Evolutionary conservation across 2,329 filamentous ascomycete genomes (phyloP).

Genomic region (Cordyceps fumosorosea): DNA sequence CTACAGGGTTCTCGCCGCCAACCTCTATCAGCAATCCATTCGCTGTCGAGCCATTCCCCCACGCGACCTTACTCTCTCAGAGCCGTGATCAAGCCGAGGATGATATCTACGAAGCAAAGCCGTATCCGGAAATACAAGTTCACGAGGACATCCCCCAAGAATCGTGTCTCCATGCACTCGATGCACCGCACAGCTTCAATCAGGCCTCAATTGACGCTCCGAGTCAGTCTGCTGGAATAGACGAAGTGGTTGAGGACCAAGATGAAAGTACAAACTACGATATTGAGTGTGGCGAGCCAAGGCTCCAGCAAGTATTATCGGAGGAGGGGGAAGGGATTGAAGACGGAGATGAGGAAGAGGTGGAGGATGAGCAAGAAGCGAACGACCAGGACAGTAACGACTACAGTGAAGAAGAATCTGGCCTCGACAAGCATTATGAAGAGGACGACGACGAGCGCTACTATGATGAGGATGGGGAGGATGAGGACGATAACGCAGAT

Average conservation of each 20-base stretch:
- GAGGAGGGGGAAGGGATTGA: conserved; percentile 16
- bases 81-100: neutral
- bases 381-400: conserved; percentile 13
- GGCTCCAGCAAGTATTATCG: neutral
- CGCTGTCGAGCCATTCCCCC: conserved; percentile 1
- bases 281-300: conserved; percentile 1
- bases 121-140: neutral
- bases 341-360: conserved; percentile 6
- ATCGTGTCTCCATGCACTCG: neutral
- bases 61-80: neutral
- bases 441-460: conserved; percentile 17
- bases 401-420: conserved; percentile 2
- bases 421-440: conserved; percentile 16
- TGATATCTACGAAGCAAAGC: conserved; percentile 11
- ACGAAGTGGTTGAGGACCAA: conserved; percentile 17
- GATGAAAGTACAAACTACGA: conserved; percentile 17
- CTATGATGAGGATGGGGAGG: conserved; percentile 16
- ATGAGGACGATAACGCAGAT: conserved; percentile 13
- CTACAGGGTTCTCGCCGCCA: neutral
- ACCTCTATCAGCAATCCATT: neutral
- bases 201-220: neutral
- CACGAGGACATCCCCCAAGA: neutral
- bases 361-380: neutral
- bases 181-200: neutral
- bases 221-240: neutral